A percentile compares a stretch with the other conserved stretches of the same genome.
phyloP scores from a whole-genome alignment of 208 protist species.

The Trypanosomatidae sp. region DNA sequence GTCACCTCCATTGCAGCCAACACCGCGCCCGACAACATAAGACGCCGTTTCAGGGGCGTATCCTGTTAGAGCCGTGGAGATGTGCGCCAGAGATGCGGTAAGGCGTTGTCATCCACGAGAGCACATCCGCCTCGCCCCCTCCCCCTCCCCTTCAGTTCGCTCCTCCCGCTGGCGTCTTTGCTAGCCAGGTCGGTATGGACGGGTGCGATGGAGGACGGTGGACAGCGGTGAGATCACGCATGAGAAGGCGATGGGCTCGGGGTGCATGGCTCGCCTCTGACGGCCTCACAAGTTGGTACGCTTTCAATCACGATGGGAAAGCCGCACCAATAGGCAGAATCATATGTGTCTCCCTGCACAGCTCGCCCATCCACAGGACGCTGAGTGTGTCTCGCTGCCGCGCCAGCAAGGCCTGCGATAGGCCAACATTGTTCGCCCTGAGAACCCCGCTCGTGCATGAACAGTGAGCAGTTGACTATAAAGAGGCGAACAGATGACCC shows the following conservation, averaged over 20 bases:
- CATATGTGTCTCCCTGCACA: not conserved
- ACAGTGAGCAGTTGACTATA: conserved; percentile 2
- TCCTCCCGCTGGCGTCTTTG: not conserved
- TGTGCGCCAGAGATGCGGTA: not conserved
- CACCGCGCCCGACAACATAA: not conserved
- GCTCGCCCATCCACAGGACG: conserved; percentile 12
- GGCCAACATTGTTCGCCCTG: conserved; percentile 8
- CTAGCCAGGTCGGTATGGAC: too few species aligned
- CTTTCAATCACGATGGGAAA: conserved; percentile 3
- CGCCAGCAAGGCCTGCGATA: conserved; percentile 16
- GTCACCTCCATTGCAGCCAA: too few species aligned
- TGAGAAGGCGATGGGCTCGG: not conserved
- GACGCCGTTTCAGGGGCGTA: not conserved
- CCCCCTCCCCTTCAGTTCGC: not conserved
- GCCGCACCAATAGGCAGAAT: conserved; percentile 10
- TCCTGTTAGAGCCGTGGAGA: not conserved
- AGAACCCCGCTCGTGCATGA: conserved; percentile 15
- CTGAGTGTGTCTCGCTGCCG: conserved; percentile 24
- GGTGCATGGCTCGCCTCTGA: not conserved
- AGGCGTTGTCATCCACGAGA: not conserved
- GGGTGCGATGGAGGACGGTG: too few species aligned
- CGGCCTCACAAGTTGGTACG: not conserved
- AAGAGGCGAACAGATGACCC: not conserved
- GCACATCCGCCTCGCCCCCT: not conserved
- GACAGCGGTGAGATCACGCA: not conserved